Evolutionary conservation across 371 early-diverging fungal species (phyloP).

Genomic region (Gilbertella persicaria): DNA sequence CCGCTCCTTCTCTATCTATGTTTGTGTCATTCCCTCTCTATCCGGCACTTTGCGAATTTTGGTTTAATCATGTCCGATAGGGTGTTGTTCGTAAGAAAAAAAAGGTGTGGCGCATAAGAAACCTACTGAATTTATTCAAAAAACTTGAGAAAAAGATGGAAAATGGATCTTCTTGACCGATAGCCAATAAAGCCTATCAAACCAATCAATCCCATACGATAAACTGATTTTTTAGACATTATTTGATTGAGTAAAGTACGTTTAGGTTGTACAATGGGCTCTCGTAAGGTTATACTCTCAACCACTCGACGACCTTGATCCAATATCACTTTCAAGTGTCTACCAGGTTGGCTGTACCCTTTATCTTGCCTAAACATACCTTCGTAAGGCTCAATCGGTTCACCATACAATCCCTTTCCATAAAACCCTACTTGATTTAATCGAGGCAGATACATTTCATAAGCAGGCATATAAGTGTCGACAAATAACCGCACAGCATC

Average conservation of each 20-base stretch:
- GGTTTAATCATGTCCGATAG: no score
- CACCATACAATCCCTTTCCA: slow-evolving; percentile 24
- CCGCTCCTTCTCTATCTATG: no score
- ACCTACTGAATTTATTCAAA: no score
- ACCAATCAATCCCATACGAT: not conserved
- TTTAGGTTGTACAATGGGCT: no score
- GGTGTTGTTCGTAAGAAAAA: no score
- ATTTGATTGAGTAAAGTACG: no score
- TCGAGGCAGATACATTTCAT: slow-evolving; percentile 72
- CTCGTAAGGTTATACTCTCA: not conserved
- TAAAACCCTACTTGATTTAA: slow-evolving; percentile 59
- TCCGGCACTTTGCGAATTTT: no score
- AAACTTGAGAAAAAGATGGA: not conserved
- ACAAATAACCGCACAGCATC: slow-evolving; percentile 83
- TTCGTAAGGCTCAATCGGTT: slow-evolving; percentile 33
- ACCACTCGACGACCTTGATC: slow-evolving; percentile 34
- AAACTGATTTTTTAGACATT: not conserved
- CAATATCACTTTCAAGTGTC: slow-evolving; percentile 38
- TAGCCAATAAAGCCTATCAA: not conserved
- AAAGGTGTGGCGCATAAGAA: no score
- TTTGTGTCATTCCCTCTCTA: no score
- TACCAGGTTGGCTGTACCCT: slow-evolving; percentile 29
- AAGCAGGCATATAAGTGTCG: slow-evolving; percentile 88
- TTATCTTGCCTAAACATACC: slow-evolving; percentile 32
- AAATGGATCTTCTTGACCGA: not conserved